These are phyloP conservation scores for Pichia rugopelliculosa DNA, from an alignment of 805 yeast species.

Conservation along the genomic window DNA sequence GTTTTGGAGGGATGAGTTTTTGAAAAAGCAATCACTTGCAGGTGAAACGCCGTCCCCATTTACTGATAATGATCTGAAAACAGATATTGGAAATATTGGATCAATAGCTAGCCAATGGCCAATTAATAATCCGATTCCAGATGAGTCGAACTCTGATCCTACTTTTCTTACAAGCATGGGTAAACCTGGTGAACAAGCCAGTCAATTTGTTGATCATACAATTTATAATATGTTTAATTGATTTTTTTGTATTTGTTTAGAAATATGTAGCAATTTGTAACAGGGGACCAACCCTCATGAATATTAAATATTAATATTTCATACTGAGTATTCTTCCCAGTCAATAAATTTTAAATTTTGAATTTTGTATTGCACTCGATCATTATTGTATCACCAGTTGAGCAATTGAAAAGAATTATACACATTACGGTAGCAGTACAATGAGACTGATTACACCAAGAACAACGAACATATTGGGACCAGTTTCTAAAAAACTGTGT, in stretches of 20 bases:
- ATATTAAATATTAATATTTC: no score
- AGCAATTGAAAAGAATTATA: background rate
- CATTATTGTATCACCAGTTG: background rate
- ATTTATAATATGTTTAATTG: conserved; percentile 14
- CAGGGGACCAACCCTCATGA: no score
- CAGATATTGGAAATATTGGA: background rate
- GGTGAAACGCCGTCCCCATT: background rate
- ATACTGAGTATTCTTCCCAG: no score
- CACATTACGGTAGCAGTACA: background rate
- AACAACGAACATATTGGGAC: background rate
- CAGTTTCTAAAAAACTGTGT: background rate
- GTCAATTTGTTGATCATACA: conserved; percentile 12
- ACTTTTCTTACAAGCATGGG: background rate
- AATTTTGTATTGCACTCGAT: no score
- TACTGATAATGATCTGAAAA: background rate
- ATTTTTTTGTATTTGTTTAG: background rate
- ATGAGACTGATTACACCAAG: background rate
- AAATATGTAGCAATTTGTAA: no score
- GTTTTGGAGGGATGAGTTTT: conserved; percentile 7
- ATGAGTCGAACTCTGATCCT: background rate
- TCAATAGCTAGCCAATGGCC: background rate
- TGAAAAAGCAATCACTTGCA: background rate
- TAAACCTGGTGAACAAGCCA: background rate
- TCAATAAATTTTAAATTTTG: background rate
- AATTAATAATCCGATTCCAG: background rate